Conservation (phyloP, 768 basidiomycete species). For the Trametes punicea region DNA sequence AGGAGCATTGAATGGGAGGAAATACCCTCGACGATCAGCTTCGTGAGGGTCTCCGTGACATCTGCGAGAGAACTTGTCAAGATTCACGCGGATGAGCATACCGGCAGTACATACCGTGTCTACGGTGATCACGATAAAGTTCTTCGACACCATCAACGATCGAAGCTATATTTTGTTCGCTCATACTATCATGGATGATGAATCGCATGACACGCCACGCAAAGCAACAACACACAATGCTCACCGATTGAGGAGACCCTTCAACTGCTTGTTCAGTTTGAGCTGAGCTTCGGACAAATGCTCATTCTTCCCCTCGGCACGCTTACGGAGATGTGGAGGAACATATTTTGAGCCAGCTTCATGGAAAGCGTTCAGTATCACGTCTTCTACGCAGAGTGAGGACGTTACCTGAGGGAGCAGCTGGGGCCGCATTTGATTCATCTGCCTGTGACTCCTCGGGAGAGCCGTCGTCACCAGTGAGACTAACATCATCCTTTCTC, state of each 20-base stretch:
- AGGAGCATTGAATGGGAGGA: constrained; percentile 76
- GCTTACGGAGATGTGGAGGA: constrained; percentile 74
- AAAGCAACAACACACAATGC: constrained; percentile 18
- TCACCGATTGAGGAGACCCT: constrained; percentile 86
- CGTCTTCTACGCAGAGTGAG: too few relatives aligned
- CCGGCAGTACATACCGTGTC: constrained; percentile 57
- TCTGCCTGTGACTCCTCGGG: not conserved
- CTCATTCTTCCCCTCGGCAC: constrained; percentile 36
- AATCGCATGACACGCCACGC: not conserved
- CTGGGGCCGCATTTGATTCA: not conserved
- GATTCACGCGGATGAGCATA: not conserved
- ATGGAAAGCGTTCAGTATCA: not conserved
- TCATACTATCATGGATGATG: constrained; percentile 54
- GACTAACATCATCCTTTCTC: not conserved
- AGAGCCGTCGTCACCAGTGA: not conserved
- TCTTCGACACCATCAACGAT: constrained; percentile 75
- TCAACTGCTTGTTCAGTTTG: constrained; percentile 72
- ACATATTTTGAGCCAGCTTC: constrained; percentile 54
- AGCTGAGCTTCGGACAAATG: constrained; percentile 36
- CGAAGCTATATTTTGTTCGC: constrained; percentile 80
- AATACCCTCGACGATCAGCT: constrained; percentile 73
- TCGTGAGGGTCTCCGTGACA: constrained; percentile 75
- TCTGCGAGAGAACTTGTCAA: constrained; percentile 43
- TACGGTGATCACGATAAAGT: constrained; percentile 68
- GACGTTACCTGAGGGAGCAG: not conserved